Percentiles rank a stretch among this genome's conserved stretches.
phyloP scores from a whole-genome alignment of 257 asterid genomes.

The Knoxia roxburghii region DNA sequence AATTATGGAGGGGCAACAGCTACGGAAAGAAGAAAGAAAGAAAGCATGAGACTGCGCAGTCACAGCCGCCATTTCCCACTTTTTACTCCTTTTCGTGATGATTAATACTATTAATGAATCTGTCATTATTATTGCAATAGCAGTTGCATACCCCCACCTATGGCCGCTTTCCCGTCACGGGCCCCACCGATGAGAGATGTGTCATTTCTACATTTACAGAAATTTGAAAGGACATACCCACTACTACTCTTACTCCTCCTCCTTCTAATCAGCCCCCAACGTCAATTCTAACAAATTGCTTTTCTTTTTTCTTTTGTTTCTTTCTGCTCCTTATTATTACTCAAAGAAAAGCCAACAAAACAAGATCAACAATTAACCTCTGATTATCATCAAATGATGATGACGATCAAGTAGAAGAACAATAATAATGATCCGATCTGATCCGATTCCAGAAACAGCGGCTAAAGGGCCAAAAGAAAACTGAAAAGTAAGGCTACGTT shows the following conservation, averaged over 20 bases:
- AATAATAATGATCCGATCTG: no score
- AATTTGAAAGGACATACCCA: slow-evolving; percentile 7
- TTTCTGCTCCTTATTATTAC: no score
- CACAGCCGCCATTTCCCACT: slow-evolving; percentile 67
- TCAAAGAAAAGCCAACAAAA: not conserved
- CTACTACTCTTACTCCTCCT: not conserved
- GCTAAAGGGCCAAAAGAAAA: no score
- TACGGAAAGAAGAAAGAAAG: no score
- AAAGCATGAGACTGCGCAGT: slow-evolving; percentile 49
- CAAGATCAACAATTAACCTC: not conserved
- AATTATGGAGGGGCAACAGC: slow-evolving; percentile 3
- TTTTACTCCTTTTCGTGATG: slow-evolving; percentile 17
- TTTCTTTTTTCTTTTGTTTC: not conserved
- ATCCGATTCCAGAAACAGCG: no score
- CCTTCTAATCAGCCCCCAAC: not conserved
- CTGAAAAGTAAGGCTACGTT: no score
- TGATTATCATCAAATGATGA: no score
- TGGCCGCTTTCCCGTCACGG: slow-evolving; percentile 4
- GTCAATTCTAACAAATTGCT: not conserved
- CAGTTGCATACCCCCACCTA: slow-evolving; percentile 6
- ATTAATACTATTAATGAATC: slow-evolving; percentile 22
- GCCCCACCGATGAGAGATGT: not conserved
- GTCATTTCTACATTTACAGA: slow-evolving; percentile 4
- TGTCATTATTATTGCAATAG: slow-evolving; percentile 13
- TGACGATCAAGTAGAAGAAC: no score